A percentile compares a stretch with the other conserved stretches of the same genome.
phyloP scores from a whole-genome alignment of 306 rosid species.

The Vicia faba region DNA sequence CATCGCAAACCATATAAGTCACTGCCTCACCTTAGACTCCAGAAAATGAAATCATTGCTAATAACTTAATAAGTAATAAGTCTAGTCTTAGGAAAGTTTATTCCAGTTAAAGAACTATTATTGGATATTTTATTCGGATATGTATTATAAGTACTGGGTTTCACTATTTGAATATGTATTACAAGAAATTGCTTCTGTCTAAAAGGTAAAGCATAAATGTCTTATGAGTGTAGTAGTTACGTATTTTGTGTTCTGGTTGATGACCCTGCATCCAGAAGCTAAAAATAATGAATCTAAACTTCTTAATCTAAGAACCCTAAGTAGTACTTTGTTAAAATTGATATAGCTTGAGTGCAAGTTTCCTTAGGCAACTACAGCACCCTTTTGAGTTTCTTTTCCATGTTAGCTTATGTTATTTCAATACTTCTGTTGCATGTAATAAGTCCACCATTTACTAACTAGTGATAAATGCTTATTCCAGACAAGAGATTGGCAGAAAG shows the following conservation, averaged over 20 bases:
- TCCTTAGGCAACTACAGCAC: slow-evolving; percentile 5
- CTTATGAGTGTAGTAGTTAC: slow-evolving; percentile 14
- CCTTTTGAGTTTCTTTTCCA: slow-evolving; percentile 24
- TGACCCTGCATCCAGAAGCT: slow-evolving; percentile 25
- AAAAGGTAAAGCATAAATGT: too few relatives aligned
- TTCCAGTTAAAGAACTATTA: not conserved
- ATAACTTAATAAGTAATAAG: not conserved
- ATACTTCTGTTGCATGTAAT: slow-evolving; percentile 28
- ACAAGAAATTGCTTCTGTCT: not conserved
- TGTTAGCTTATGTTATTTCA: slow-evolving; percentile 20
- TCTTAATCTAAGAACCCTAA: slow-evolving; percentile 18
- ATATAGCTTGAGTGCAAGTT: slow-evolving; percentile 18
- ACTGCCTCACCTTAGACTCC: slow-evolving; percentile 7
- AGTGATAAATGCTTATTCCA: slow-evolving; percentile 50
- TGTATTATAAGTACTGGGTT: not conserved
- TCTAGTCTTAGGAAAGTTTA: slow-evolving; percentile 29
- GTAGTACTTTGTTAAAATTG: slow-evolving; percentile 14
- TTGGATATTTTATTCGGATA: slow-evolving; percentile 24
- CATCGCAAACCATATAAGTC: not conserved
- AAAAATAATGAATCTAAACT: slow-evolving; percentile 21
- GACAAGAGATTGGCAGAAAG: slow-evolving; percentile 90
- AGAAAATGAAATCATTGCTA: slow-evolving; percentile 22
- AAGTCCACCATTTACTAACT: slow-evolving; percentile 38
- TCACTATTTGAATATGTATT: slow-evolving; percentile 1
- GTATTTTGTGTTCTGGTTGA: slow-evolving; percentile 33